Percentiles rank a stretch among this genome's conserved stretches.
phyloP scores from a whole-genome alignment of 1,139 yeast genomes.

The Arxiozyma bovina region DNA sequence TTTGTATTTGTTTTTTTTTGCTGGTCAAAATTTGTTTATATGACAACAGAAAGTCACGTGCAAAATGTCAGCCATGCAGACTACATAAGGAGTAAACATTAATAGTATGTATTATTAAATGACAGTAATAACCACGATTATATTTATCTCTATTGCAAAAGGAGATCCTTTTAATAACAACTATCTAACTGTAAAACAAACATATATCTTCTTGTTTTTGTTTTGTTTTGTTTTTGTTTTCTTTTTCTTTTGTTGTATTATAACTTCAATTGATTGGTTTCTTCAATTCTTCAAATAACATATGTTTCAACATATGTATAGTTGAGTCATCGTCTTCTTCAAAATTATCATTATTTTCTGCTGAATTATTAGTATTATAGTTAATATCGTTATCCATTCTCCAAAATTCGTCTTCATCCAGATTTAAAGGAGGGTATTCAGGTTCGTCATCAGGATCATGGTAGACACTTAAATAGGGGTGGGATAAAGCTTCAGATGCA shows the following conservation, averaged over 20 bases:
- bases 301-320: constrained; percentile 35
- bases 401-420: constrained; percentile 45
- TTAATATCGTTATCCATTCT: constrained; percentile 51
- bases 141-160: not conserved
- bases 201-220: too few relatives aligned
- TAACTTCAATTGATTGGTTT: not conserved
- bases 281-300: constrained; percentile 48
- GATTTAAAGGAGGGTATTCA: constrained; percentile 39
- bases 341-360: not conserved
- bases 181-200: too few relatives aligned
- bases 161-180: not conserved
- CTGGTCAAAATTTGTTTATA: not conserved
- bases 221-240: too few relatives aligned
- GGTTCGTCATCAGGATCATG: constrained; percentile 74
- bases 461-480: constrained; percentile 56
- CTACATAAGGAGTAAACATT: not conserved
- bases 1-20: not conserved
- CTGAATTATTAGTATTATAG: constrained; percentile 10
- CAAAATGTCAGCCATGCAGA: not conserved
- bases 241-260: too few relatives aligned
- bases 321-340: constrained; percentile 29
- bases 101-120: too few relatives aligned
- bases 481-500: constrained; percentile 56
- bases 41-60: constrained; percentile 2
- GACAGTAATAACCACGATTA: not conserved